These are phyloP conservation scores for Suillus clintonianus DNA, from an alignment of 768 basidiomycete genomes.

Conservation along the genomic window DNA sequence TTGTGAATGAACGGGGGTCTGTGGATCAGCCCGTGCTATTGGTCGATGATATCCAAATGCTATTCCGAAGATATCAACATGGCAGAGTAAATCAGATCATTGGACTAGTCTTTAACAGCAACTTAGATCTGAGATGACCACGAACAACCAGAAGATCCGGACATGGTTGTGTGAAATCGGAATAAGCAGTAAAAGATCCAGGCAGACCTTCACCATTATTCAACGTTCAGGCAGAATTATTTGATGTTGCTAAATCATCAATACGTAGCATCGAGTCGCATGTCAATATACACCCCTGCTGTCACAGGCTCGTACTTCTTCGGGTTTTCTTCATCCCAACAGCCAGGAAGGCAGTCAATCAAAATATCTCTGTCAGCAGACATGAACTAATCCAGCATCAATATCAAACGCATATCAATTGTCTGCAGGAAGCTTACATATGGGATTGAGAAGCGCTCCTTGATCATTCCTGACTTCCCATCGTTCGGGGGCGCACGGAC, in stretches of 20 bases:
- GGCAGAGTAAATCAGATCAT: not conserved
- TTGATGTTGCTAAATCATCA: constrained; percentile 5
- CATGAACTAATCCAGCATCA: constrained; percentile 27
- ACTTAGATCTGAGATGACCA: not conserved
- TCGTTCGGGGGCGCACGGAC: constrained; percentile 43
- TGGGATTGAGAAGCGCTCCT: constrained; percentile 62
- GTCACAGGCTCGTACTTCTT: constrained; percentile 52
- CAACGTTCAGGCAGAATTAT: not conserved
- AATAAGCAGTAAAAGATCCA: not conserved
- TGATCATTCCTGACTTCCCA: constrained; percentile 35
- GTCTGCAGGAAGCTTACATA: constrained; percentile 43
- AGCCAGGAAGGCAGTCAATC: constrained; percentile 55
- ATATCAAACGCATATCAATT: not conserved
- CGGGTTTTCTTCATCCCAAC: constrained; percentile 44
- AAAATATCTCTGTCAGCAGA: constrained; percentile 40
- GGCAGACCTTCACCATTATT: not conserved
- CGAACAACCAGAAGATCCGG: not conserved
- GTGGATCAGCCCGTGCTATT: not conserved
- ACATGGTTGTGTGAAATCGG: not conserved
- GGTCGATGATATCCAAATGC: not conserved
- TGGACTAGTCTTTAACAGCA: not conserved
- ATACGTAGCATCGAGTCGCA: constrained; percentile 41
- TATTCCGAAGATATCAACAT: not conserved
- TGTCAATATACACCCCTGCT: constrained; percentile 41
- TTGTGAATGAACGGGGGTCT: not conserved